Conservation (phyloP, 2,329 filamentous ascomycete species). For the Clonostachys solani region DNA sequence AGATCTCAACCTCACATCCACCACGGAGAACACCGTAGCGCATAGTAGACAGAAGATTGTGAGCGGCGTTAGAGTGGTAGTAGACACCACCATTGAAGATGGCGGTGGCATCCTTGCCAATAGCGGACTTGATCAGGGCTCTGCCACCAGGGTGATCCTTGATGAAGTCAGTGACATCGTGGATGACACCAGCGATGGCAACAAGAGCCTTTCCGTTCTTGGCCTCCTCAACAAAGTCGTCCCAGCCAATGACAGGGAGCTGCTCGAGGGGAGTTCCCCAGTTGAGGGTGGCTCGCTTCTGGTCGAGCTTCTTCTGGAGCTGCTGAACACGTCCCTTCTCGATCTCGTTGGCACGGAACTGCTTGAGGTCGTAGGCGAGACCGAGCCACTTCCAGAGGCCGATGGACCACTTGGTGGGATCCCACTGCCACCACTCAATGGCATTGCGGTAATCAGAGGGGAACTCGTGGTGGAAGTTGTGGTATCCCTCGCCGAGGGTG, state of each 20-base stretch:
- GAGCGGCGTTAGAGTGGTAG: constrained; percentile 83
- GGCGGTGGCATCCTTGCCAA: constrained; percentile 84
- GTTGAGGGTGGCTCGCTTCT: constrained; percentile 76
- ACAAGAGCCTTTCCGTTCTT: constrained; percentile 74
- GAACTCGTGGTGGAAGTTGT: constrained; percentile 96
- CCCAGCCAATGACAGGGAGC: constrained; percentile 82
- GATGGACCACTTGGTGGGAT: constrained; percentile 89
- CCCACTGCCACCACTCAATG: constrained; percentile 87
- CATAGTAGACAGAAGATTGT: constrained; percentile 87
- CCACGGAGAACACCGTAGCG: constrained; percentile 81
- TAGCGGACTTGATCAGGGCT: constrained; percentile 75
- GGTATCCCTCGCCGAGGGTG: constrained; percentile 84
- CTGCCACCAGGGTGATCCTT: constrained; percentile 88
- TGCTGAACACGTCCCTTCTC: constrained; percentile 89
- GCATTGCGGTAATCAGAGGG: constrained; percentile 91
- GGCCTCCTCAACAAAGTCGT: constrained; percentile 74
- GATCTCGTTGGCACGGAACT: constrained; percentile 88
- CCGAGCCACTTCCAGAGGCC: constrained; percentile 80
- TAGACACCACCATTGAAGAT: constrained; percentile 93
- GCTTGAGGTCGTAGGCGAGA: constrained; percentile 81
- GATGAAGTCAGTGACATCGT: constrained; percentile 81
- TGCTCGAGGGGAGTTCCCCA: constrained; percentile 85
- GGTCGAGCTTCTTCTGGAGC: constrained; percentile 87
- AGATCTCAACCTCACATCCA: constrained; percentile 87
- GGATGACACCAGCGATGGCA: constrained; percentile 78